phyloP scores from a whole-genome alignment of 2,329 filamentous ascomycete species.

The Venturia asperata region DNA sequence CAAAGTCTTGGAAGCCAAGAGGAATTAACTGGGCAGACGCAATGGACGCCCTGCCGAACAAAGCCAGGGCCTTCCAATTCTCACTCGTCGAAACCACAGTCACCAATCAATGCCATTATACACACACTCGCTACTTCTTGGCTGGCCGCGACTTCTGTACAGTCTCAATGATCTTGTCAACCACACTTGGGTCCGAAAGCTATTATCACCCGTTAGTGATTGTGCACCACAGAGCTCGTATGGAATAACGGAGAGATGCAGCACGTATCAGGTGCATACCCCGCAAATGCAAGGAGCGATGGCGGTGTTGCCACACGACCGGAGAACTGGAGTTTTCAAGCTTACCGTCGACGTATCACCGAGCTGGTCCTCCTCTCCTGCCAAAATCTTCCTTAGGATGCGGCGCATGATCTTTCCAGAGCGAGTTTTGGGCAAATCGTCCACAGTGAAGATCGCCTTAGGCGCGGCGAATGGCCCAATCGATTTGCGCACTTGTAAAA shows the following conservation, averaged over 20 bases:
- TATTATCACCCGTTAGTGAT: conserved; percentile 31
- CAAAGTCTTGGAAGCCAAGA: conserved; percentile 1
- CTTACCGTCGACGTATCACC: conserved; percentile 87
- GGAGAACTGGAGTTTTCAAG: conserved; percentile 23
- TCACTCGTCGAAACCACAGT: neutral
- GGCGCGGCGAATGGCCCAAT: conserved; percentile 97
- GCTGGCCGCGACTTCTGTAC: conserved; percentile 55
- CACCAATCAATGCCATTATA: neutral
- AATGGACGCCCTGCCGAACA: neutral
- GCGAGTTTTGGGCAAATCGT: conserved; percentile 92
- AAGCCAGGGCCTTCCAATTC: neutral
- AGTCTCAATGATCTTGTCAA: conserved; percentile 77
- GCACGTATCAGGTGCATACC: conserved; percentile 8
- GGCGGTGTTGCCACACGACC: neutral
- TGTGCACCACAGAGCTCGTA: neutral
- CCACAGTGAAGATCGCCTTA: conserved; percentile 84
- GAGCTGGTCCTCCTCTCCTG: conserved; percentile 92
- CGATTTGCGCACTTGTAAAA: conserved; percentile 91
- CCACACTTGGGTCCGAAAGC: conserved; percentile 83
- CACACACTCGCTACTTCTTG: conserved; percentile 32
- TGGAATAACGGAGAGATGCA: conserved; percentile 4
- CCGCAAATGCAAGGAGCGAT: neutral
- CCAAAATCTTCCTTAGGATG: conserved; percentile 93
- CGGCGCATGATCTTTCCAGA: conserved; percentile 99
- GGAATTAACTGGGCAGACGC: neutral